Base-by-base conservation (phyloP, 73 alveolate genomes). In the Durusdinium trenchii region DNA sequence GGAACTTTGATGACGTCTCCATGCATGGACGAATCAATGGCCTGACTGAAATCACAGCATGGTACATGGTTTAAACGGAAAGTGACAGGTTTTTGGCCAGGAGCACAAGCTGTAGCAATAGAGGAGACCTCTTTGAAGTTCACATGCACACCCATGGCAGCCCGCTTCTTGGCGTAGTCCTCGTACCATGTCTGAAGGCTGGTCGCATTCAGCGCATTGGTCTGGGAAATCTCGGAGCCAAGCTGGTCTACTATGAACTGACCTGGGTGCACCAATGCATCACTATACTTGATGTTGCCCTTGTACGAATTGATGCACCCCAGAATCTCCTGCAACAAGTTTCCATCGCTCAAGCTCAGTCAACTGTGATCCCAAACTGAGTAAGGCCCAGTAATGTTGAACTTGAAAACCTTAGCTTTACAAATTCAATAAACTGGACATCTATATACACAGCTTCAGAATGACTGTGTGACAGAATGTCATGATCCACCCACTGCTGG, bases 1-100 rank as follows among this genome's bases (percentile, higher is more conserved):
- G 94, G 94, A 43, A 50, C 51, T 54, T 84, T 84, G 57, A 84
- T 1, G 57, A 50, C 54, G n/a, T 84, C 86, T 14, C 86, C 86
- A 76, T 40, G 30, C 62, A 40, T 76, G 36, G 86, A 76, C 1
- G 62, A 5, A 76, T 76, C 86, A 76, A 76, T 40, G 62, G 45
- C 86, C 86, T 76, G 43, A 43, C 20, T 42, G 42, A 2, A 14
- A 7, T 32, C 9, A 35, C n/a, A 76, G 35, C 60, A 43, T 43
- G 3, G 18, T 12, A n/a, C 18, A 36, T 3, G 38, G 3, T 6
- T 71, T 18, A 71, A 71, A 32, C 84, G 38, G 26, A 6, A 32
- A 71, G 10, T 26, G 18, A 6, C 61, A 76, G 7, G 45, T 36
- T 3, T 3, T 14, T 32, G 18, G 26, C 42, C 6, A 23, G 18